phyloP scores from a whole-genome alignment of 305 asterid genomes.

The Caryopteris hybrid region DNA sequence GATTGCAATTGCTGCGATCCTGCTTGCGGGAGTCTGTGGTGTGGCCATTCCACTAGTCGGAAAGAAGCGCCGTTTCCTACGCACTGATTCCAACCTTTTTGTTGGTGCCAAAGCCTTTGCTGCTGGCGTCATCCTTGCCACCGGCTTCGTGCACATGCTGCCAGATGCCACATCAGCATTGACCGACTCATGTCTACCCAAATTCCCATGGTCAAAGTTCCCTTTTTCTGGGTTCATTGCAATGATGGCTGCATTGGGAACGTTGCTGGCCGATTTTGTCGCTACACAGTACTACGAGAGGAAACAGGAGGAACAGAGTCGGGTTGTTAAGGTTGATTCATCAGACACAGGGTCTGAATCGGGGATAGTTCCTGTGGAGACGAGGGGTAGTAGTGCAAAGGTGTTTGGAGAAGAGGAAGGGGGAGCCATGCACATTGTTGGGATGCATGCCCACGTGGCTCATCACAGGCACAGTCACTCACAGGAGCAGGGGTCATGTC shows the following conservation, averaged over 20 bases:
- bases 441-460: constrained; percentile 86
- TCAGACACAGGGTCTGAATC: constrained; percentile 43
- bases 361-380: constrained; percentile 47
- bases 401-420: constrained; percentile 89
- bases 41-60: constrained; percentile 81
- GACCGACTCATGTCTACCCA: constrained; percentile 62
- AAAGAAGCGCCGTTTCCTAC: constrained; percentile 66
- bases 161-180: constrained; percentile 74
- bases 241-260: constrained; percentile 86
- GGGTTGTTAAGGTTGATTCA: constrained; percentile 30
- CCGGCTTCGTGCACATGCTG: constrained; percentile 94
- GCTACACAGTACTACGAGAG: constrained; percentile 91
- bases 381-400: constrained; percentile 30
- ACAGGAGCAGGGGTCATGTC: constrained; percentile 62
- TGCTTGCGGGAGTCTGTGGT: constrained; percentile 75
- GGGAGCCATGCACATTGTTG: constrained; percentile 92
- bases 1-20: constrained; percentile 68
- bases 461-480: constrained; percentile 83
- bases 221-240: constrained; percentile 93
- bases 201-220: constrained; percentile 70
- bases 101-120: constrained; percentile 86
- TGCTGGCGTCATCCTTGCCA: constrained; percentile 95
- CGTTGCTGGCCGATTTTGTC: constrained; percentile 76
- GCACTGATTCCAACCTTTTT: constrained; percentile 72
- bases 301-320: constrained; percentile 58